phyloP scores from a whole-genome alignment of 2,329 filamentous ascomycete species.

The Monilinia fructicola region DNA sequence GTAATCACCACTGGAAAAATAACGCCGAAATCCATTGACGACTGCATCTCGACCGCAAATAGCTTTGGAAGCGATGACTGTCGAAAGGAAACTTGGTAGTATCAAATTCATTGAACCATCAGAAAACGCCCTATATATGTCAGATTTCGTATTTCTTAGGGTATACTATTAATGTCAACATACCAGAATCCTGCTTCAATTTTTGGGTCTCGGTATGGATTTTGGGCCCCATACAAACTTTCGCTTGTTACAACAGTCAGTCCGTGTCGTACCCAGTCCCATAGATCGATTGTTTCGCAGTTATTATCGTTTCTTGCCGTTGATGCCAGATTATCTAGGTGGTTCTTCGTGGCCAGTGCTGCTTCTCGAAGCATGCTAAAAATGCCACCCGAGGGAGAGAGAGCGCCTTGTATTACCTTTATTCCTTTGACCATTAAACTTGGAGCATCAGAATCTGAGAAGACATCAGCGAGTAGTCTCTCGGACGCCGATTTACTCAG shows the following conservation, averaged over 20 bases:
- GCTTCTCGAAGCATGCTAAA: slow-evolving; percentile 5
- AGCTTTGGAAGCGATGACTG: background rate
- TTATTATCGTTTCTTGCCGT: background rate
- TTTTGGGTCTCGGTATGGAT: slow-evolving; percentile 16
- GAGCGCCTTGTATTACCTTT: slow-evolving; percentile 6
- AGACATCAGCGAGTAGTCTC: background rate
- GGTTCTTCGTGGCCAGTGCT: background rate
- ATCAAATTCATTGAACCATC: slow-evolving; percentile 12
- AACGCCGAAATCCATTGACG: background rate
- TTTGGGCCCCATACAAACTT: slow-evolving; percentile 16
- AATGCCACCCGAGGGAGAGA: background rate
- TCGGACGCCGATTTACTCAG: slow-evolving; percentile 6
- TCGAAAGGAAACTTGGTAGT: background rate
- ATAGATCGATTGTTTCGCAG: background rate
- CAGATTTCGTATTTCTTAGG: background rate
- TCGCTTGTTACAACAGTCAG: slow-evolving; percentile 15
- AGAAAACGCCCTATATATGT: slow-evolving; percentile 14
- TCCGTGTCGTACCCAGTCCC: slow-evolving; percentile 16
- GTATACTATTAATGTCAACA: background rate
- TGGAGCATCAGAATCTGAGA: background rate
- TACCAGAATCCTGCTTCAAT: slow-evolving; percentile 22
- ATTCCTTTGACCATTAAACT: slow-evolving; percentile 16
- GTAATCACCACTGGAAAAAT: slow-evolving; percentile 1
- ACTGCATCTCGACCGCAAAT: slow-evolving; percentile 7
- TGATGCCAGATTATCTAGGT: background rate